Evolutionary conservation across 2,329 filamentous ascomycete genomes (phyloP), one percentile per base, ranked within the genome.

Genomic region (Eutypa lata): DNA sequence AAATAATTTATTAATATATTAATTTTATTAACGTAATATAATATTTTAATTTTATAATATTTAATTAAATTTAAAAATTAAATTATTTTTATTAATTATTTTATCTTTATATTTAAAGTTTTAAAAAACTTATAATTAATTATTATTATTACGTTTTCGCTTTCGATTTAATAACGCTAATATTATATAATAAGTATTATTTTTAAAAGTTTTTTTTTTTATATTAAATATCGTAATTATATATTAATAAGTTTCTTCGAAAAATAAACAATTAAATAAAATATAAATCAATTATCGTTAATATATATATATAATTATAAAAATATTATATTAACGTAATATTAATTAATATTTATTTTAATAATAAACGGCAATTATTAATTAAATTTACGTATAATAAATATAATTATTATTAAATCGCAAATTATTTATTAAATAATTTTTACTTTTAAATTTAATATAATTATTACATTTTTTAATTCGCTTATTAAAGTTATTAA

Each of bases 201-300:
- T n/a, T n/a, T n/a, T n/a, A n/a, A n/a, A n/a, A n/a, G n/a, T n/a
- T n/a, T n/a, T n/a, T n/a, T n/a, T 19, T 35, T 48, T 35, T 38
- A 37, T 49, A 49, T 40, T 37, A 38, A 49, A 10, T 40, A 35
- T 7, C 38, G n/a, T n/a, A n/a, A n/a, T n/a, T n/a, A n/a, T n/a
- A n/a, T n/a, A n/a, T n/a, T n/a, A n/a, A n/a, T n/a, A n/a, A n/a
- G n/a, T 49, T 26, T 48, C 26, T 40, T 49, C 40, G 42, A n/a
- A 26, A 26, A 42, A 26, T 42, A 49, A 40, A 16, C 16, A 49
- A 43, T 49, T 21, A 42, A 48, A 33, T 35, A 33, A 48, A 48
- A 18, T 11, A 6, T 35, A 48, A n/a, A 13, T 48, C 35, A 16
- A 37, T 13, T 19, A 33, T 35, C 35, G n/a, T 48, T 31, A 48